phyloP scores from a whole-genome alignment of 1,284 basidiomycete species.

The Ustilago xerochloae region DNA sequence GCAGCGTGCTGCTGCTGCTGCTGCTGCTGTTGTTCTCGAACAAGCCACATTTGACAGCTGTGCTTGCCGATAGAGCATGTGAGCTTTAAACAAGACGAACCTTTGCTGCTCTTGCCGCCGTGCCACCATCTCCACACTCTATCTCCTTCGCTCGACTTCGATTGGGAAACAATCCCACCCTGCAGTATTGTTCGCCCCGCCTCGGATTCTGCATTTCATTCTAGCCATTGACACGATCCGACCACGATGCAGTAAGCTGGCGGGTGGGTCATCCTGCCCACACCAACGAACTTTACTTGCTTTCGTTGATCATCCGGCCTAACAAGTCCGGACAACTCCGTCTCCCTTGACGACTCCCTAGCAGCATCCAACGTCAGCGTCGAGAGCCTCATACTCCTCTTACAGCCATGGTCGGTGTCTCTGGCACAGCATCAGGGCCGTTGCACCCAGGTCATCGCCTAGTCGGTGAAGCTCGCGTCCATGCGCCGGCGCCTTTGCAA shows the following conservation, averaged over 20 bases:
- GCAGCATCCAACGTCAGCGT: no score
- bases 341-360: no score
- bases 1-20: neutral
- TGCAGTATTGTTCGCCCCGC: neutral
- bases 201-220: neutral
- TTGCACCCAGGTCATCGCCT: conserved; percentile 12
- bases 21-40: neutral
- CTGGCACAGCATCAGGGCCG: neutral
- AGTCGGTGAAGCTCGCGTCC: conserved; percentile 35
- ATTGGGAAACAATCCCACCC: no score
- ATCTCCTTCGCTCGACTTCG: neutral
- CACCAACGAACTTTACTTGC: neutral
- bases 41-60: neutral
- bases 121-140: neutral
- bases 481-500: conserved; percentile 29
- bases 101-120: neutral
- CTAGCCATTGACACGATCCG: neutral
- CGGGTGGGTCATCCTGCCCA: neutral
- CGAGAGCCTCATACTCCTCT: no score
- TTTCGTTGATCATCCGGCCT: neutral
- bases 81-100: neutral
- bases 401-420: conserved; percentile 28
- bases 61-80: neutral
- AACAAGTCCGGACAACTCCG: no score
- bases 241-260: conserved; percentile 2